Evolutionary conservation across 495 filamentous ascomycete genomes (phyloP).

Genomic region (Hyaloscypha bicolor): DNA sequence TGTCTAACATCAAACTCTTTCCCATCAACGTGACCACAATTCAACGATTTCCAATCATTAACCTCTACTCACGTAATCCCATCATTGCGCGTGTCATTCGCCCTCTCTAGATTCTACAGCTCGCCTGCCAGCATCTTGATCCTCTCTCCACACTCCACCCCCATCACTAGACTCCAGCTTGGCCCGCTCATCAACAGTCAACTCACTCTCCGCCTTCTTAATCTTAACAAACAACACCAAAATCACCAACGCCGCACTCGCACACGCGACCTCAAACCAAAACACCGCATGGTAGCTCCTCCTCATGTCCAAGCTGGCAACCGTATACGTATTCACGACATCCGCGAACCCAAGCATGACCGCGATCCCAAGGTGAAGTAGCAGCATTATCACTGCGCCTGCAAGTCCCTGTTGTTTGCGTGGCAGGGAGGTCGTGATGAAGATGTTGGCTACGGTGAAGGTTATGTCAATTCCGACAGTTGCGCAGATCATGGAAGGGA

Average conservation of each 20-base stretch:
- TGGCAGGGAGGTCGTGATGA: constrained; percentile 77
- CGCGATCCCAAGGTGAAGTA: constrained; percentile 79
- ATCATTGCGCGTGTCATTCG: too few species aligned
- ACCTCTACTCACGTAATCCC: too few species aligned
- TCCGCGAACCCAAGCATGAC: constrained; percentile 80
- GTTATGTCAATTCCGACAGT: constrained; percentile 84
- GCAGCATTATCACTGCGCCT: constrained; percentile 59
- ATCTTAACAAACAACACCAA: constrained; percentile 65
- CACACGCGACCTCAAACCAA: constrained; percentile 65
- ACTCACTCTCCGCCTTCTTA: constrained; percentile 64
- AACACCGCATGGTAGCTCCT: constrained; percentile 65
- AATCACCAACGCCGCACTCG: constrained; percentile 56
- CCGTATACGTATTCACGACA: constrained; percentile 53
- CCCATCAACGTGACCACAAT: too few species aligned
- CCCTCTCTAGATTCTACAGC: too few species aligned
- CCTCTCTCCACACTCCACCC: not conserved
- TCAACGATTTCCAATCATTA: too few species aligned
- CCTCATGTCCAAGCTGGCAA: constrained; percentile 45
- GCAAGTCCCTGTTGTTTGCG: constrained; percentile 72
- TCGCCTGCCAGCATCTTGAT: too few species aligned
- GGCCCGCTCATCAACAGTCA: constrained; percentile 67
- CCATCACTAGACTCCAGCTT: constrained; percentile 33
- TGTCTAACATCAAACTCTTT: too few species aligned
- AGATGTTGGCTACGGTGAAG: constrained; percentile 83
- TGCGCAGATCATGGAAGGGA: constrained; percentile 80